Conservation (phyloP, 1,139 yeast species). For the Saccharomyces pastorianus region DNA sequence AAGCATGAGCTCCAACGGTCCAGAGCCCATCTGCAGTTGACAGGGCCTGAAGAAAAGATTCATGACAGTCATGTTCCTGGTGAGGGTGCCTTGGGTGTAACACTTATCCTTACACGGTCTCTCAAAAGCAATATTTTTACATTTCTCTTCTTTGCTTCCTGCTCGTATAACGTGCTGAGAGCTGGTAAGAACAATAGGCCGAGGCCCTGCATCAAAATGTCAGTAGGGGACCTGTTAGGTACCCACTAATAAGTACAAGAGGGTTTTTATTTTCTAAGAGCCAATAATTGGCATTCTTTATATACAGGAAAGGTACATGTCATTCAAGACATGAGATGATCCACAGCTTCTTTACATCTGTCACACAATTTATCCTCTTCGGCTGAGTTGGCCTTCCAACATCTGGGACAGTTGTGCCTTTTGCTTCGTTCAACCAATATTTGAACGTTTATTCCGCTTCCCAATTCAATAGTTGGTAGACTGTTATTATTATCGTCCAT, state of each 20-base stretch:
- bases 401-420: conserved; percentile 68
- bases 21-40: not conserved
- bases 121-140: not conserved
- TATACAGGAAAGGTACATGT: not conserved
- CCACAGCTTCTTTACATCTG: conserved; percentile 50
- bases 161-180: not conserved
- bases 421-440: conserved; percentile 14
- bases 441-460: conserved; percentile 8
- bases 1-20: not conserved
- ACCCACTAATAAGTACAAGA: not conserved
- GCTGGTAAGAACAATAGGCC: not conserved
- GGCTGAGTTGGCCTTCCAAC: conserved; percentile 73
- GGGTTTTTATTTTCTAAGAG: not conserved
- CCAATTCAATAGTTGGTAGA: conserved; percentile 3
- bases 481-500: not conserved
- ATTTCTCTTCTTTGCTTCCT: not conserved
- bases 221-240: too few species aligned
- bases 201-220: not conserved
- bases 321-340: not conserved
- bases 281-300: not conserved
- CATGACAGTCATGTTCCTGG: not conserved
- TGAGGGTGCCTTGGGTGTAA: not conserved
- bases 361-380: conserved; percentile 49
- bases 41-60: not conserved
- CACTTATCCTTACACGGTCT: not conserved